These are phyloP conservation scores for Diospyros lotus DNA, from an alignment of 148 eudicot species.

Conservation along the genomic window DNA sequence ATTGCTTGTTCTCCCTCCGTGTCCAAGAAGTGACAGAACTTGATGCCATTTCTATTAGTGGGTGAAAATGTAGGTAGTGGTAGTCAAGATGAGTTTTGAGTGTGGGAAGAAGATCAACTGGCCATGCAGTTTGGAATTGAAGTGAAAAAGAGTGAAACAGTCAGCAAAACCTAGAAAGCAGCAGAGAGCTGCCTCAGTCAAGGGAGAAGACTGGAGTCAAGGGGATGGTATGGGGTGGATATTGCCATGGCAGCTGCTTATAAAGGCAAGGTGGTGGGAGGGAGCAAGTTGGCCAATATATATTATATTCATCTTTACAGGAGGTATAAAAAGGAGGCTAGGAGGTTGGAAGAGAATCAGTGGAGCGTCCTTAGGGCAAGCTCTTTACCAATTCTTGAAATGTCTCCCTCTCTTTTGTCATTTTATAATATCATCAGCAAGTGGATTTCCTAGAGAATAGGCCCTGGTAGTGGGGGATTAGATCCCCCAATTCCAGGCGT, in stretches of 20 bases:
- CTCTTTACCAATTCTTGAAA: conserved; percentile 12
- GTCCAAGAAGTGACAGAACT: conserved; percentile 45
- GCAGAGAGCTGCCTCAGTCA: conserved; percentile 14
- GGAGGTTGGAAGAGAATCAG: conserved; percentile 15
- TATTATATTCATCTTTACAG: conserved; percentile 8
- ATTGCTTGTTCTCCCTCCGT: conserved; percentile 53
- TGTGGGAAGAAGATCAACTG: neutral
- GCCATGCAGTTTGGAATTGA: neutral
- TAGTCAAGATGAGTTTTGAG: neutral
- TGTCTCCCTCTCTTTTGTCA: conserved; percentile 29
- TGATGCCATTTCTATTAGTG: conserved; percentile 35
- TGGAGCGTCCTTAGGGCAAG: conserved; percentile 14
- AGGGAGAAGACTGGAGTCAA: conserved; percentile 24
- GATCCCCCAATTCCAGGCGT: conserved; percentile 25
- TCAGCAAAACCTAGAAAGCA: neutral
- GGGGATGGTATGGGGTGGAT: conserved; percentile 29
- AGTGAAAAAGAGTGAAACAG: neutral
- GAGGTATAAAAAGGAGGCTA: conserved; percentile 12
- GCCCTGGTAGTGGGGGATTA: conserved; percentile 32
- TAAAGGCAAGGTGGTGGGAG: conserved; percentile 18
- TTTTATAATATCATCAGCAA: conserved; percentile 26
- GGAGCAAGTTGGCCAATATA: conserved; percentile 39
- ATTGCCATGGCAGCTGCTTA: conserved; percentile 28
- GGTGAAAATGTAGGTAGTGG: neutral
- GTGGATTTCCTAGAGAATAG: conserved; percentile 24